These are phyloP conservation scores for Arthrocladium fulminans DNA, from an alignment of 2,329 filamentous ascomycete genomes.

Conservation along the genomic window DNA sequence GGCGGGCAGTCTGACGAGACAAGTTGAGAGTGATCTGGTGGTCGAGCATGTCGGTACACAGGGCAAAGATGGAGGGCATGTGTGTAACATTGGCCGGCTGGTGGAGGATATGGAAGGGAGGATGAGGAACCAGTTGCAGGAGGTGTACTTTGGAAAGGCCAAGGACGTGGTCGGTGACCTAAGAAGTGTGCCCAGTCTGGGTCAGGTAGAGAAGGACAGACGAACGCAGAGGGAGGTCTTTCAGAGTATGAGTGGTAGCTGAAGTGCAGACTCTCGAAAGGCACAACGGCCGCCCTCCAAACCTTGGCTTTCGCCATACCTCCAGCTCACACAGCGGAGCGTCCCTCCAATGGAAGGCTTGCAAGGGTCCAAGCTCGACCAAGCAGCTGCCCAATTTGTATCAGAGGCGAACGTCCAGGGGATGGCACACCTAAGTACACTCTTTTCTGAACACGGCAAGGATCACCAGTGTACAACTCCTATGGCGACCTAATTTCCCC, in stretches of 20 bases:
- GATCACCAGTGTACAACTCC: too few species aligned
- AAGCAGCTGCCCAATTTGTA: too few species aligned
- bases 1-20: conserved; percentile 94
- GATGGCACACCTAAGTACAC: too few species aligned
- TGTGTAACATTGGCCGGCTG: conserved; percentile 85
- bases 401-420: too few species aligned
- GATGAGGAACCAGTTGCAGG: conserved; percentile 93
- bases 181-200: conserved; percentile 50
- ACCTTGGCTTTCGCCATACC: too few species aligned
- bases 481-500: too few species aligned
- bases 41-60: conserved; percentile 48
- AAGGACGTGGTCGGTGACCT: conserved; percentile 97
- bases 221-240: conserved; percentile 22
- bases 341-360: too few species aligned
- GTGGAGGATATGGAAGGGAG: conserved; percentile 99
- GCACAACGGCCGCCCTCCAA: too few species aligned
- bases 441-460: too few species aligned
- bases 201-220: conserved; percentile 19
- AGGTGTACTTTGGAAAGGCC: conserved; percentile 98
- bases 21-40: conserved; percentile 83
- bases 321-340: too few species aligned
- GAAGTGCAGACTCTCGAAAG: too few species aligned
- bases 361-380: too few species aligned
- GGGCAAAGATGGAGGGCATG: conserved; percentile 74
- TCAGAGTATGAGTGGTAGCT: conserved; percentile 21